phyloP scores from a whole-genome alignment of 1,284 basidiomycete species.

The Ceratobasidium sp. region DNA sequence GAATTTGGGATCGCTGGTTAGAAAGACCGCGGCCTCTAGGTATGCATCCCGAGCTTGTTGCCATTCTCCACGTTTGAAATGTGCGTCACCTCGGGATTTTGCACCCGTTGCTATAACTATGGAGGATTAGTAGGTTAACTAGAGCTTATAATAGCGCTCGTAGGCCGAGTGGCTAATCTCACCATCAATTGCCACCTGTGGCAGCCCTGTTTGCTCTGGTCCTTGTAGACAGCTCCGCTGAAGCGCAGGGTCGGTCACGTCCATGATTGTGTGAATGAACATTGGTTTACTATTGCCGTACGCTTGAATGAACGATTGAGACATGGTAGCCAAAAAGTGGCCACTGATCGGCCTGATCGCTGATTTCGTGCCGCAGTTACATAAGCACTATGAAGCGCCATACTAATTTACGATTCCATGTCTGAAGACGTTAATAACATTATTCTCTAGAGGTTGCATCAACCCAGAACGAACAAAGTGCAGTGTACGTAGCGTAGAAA shows the following conservation, averaged over 20 bases:
- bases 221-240: no score
- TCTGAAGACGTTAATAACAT: conserved; percentile 7
- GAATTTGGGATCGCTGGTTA: conserved; percentile 4
- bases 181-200: background rate
- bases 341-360: no score
- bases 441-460: conserved; percentile 22
- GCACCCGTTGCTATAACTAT: conserved; percentile 1
- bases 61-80: background rate
- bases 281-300: background rate
- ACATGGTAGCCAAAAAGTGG: background rate
- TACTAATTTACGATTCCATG: no score
- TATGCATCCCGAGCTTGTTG: conserved; percentile 8
- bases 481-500: conserved; percentile 26
- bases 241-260: no score
- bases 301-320: background rate
- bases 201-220: background rate
- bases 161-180: no score
- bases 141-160: no score
- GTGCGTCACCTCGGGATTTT: background rate
- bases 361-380: no score
- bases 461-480: conserved; percentile 25
- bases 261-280: background rate
- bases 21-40: background rate
- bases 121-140: no score
- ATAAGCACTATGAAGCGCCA: no score